Conservation (phyloP, 352 stramenopile genomes). For the Globisporangium takayamanum region DNA sequence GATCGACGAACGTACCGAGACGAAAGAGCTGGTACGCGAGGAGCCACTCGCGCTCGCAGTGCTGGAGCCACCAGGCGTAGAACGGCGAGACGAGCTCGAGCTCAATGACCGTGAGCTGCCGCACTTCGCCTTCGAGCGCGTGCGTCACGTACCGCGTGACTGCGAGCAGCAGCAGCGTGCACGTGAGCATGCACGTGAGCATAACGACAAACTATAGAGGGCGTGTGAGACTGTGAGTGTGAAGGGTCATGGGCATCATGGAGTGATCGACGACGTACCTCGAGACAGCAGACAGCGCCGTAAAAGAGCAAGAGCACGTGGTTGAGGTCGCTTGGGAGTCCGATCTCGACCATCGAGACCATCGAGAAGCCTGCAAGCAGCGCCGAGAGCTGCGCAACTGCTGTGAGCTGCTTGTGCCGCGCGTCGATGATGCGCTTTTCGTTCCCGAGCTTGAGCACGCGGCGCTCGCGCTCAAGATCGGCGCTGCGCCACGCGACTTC, state of each 20-base stretch:
- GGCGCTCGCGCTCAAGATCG: slow-evolving; percentile 63
- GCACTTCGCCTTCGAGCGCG: slow-evolving; percentile 68
- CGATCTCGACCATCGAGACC: slow-evolving; percentile 70
- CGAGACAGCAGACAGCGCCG: slow-evolving; percentile 42
- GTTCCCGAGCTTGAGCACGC: slow-evolving; percentile 68
- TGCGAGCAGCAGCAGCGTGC: slow-evolving; percentile 61
- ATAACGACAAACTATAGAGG: slow-evolving; percentile 59
- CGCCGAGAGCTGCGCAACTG: slow-evolving; percentile 55
- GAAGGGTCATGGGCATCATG: background rate
- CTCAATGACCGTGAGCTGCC: slow-evolving; percentile 36
- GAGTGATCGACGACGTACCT: slow-evolving; percentile 21
- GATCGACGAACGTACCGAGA: slow-evolving; percentile 9
- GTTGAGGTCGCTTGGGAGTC: slow-evolving; percentile 34
- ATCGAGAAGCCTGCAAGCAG: slow-evolving; percentile 67
- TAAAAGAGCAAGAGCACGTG: slow-evolving; percentile 56
- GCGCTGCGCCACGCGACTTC: slow-evolving; percentile 61
- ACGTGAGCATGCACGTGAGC: slow-evolving; percentile 65
- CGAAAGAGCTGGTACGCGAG: slow-evolving; percentile 67
- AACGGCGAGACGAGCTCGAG: slow-evolving; percentile 70
- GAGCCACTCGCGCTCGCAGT: slow-evolving; percentile 72
- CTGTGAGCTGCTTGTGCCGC: slow-evolving; percentile 54
- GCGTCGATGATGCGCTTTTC: slow-evolving; percentile 76
- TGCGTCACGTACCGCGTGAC: slow-evolving; percentile 74
- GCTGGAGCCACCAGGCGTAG: slow-evolving; percentile 54
- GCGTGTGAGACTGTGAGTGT: background rate